Evolutionary conservation across 495 filamentous ascomycete species (phyloP).

Genomic region (Daldinia grandis): DNA sequence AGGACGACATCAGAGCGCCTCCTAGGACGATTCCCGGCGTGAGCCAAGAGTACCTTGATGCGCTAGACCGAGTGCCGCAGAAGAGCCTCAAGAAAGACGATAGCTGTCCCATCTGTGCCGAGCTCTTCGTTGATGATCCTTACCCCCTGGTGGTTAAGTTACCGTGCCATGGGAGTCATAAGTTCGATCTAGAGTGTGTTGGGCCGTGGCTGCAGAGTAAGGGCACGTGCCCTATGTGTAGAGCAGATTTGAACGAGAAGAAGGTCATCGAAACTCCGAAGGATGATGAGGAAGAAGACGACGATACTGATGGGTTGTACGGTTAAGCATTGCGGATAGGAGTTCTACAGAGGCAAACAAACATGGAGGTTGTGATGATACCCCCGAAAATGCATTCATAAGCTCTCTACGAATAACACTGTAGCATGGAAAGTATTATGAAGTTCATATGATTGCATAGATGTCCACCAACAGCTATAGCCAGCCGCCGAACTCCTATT

Average conservation of each 20-base stretch:
- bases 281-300: conserved; percentile 68
- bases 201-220: conserved; percentile 88
- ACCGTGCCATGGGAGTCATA: conserved; percentile 81
- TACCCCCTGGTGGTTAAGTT: conserved; percentile 87
- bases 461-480: background rate
- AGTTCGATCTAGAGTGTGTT: conserved; percentile 96
- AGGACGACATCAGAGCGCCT: conserved; percentile 69
- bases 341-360: conserved; percentile 4
- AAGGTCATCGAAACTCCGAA: conserved; percentile 55
- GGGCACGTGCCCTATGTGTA: conserved; percentile 87
- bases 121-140: conserved; percentile 79
- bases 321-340: conserved; percentile 53
- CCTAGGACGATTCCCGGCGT: conserved; percentile 77
- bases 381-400: conserved; percentile 17
- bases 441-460: conserved; percentile 11
- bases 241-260: conserved; percentile 78
- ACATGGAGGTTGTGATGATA: conserved; percentile 31
- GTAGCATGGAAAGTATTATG: background rate
- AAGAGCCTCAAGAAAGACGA: conserved; percentile 71
- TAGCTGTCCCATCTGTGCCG: conserved; percentile 85
- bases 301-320: conserved; percentile 80
- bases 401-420: background rate
- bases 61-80: conserved; percentile 80
- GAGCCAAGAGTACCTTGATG: conserved; percentile 79
- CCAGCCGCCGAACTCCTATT: conserved; percentile 3